These are phyloP conservation scores for Globisporangium megalacanthum DNA, from an alignment of 352 stramenopile genomes.

Conservation along the genomic window DNA sequence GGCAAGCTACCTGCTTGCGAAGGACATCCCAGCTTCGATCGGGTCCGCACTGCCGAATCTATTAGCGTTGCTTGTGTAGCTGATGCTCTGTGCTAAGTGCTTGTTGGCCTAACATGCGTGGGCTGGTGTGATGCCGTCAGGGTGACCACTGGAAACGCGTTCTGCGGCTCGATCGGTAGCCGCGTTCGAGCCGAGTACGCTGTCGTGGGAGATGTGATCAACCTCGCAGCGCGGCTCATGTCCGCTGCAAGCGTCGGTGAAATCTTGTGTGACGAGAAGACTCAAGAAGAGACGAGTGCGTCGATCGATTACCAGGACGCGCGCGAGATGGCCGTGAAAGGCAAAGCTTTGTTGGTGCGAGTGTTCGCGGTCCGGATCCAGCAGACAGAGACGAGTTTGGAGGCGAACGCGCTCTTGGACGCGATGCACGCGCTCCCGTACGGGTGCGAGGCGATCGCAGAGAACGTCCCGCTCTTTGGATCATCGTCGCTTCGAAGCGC, in stretches of 20 bases:
- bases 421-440: conserved; percentile 34
- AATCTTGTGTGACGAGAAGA: conserved; percentile 75
- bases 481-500: conserved; percentile 15
- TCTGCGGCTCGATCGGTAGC: conserved; percentile 71
- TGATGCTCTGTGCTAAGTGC: neutral
- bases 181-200: conserved; percentile 69
- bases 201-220: conserved; percentile 81
- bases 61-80: neutral
- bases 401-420: conserved; percentile 26
- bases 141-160: conserved; percentile 66
- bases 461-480: conserved; percentile 43
- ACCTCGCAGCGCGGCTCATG: conserved; percentile 78
- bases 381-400: conserved; percentile 26
- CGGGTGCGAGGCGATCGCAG: conserved; percentile 37
- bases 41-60: conserved; percentile 25
- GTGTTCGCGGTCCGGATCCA: conserved; percentile 42
- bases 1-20: conserved; percentile 55
- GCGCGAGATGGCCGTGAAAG: conserved; percentile 56
- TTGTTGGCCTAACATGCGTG: too few relatives aligned
- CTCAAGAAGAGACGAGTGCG: conserved; percentile 47
- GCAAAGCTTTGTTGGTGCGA: conserved; percentile 37
- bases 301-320: conserved; percentile 42
- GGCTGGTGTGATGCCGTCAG: conserved; percentile 15
- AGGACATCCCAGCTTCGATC: conserved; percentile 57
- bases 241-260: conserved; percentile 40